Conservation (phyloP, 2,329 filamentous ascomycete species). For the Epichloe glyceriae region DNA sequence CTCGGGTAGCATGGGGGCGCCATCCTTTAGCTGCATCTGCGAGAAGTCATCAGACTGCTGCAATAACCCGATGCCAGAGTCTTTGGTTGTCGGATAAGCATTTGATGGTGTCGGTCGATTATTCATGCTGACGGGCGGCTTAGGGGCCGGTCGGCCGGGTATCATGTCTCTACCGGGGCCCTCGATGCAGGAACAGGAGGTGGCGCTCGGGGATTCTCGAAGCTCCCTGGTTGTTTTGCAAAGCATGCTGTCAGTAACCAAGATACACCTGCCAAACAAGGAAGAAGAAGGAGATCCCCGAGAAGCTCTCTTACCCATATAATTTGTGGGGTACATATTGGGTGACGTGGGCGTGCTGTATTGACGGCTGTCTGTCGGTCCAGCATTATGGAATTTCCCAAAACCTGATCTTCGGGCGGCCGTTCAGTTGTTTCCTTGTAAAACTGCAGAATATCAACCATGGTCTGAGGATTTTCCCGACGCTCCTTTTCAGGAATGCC, state of each 20-base stretch:
- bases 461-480: conserved; percentile 87
- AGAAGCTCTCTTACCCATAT: conserved; percentile 54
- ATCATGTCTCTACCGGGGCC: conserved; percentile 42
- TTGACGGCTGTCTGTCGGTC: conserved; percentile 40
- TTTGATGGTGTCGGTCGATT: conserved; percentile 41
- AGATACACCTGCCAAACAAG: background rate
- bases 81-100: conserved; percentile 36
- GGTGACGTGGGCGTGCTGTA: conserved; percentile 32
- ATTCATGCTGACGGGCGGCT: conserved; percentile 58
- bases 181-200: conserved; percentile 65
- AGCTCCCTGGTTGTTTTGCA: conserved; percentile 49
- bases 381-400: conserved; percentile 90
- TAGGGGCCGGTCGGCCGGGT: conserved; percentile 74
- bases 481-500: conserved; percentile 94
- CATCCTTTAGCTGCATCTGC: conserved; percentile 38
- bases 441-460: conserved; percentile 90
- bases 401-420: conserved; percentile 71
- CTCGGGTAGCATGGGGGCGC: conserved; percentile 48
- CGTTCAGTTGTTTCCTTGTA: conserved; percentile 87
- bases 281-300: conserved; percentile 17
- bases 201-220: conserved; percentile 89
- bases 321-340: conserved; percentile 40
- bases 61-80: conserved; percentile 50
- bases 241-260: background rate
- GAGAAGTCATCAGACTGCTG: conserved; percentile 43